Base-by-base conservation (phyloP, 441 rosid genomes). In the Croton laevigatus region DNA sequence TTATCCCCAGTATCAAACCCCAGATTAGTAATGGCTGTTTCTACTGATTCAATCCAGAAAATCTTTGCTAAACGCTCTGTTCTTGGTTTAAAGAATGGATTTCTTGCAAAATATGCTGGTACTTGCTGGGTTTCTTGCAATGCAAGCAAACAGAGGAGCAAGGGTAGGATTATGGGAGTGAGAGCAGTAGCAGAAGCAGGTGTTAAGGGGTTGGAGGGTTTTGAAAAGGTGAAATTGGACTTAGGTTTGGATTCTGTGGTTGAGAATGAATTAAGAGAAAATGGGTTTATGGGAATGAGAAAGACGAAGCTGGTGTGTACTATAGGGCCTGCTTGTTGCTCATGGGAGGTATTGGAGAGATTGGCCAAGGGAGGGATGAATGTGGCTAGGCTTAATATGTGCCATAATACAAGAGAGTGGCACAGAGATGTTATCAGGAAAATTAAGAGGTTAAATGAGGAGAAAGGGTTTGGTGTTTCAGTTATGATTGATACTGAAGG, bases 401-500 rank as follows among this genome's bases (percentile, higher is more conserved):
- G 95, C 70, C 95, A 89, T 62, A 87, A 85, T 81, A 74, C 87
- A 0, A 78, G 87, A 76, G 84, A 86, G 34, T 89, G 95, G 95
- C 91, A 89, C 58, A 71, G 65, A 6, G 88, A 89, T 80, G 89
- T 86, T 52, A 82, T 89, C 58, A 79, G 83, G 80, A 86, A 76
- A 72, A 86, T 87, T 74, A 89, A 80, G 81, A 73, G 40, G 78
- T 75, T 89, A 76, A 89, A 83, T 73, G 68, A 73, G 65, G 88
- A 83, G 59, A 86, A 82, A 59, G 88, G 86, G 57, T 87, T 82
- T 60, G 85, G 86, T 78, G 82, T 89, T 71, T 81, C 92, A 0
- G 79, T 89, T 65, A 88, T 89, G 95, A 87, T 89, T 40, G 95
- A 89, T 62, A 89, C 95, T 16, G 95, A 89, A 81, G 91, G 95